phyloP scores from a whole-genome alignment of 179 eudicot genomes.

The Patellifolia procumbens region DNA sequence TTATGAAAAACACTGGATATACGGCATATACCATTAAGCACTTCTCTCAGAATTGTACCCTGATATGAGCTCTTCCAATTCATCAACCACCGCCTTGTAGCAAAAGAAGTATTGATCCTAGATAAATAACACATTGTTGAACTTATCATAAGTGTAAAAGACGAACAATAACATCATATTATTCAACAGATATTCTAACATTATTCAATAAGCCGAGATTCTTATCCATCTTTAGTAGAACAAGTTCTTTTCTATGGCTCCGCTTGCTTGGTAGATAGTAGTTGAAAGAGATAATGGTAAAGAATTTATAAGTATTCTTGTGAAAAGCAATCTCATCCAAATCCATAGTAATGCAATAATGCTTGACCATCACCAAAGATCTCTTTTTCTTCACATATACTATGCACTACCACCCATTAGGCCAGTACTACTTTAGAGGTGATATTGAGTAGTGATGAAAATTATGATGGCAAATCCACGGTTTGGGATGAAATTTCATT shows the following conservation, averaged over 20 bases:
- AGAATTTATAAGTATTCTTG: too few relatives aligned
- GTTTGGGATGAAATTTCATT: too few relatives aligned
- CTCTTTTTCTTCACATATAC: too few relatives aligned
- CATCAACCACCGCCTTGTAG: slow-evolving; percentile 67
- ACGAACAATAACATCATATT: neutral
- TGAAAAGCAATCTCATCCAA: too few relatives aligned
- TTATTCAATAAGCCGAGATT: neutral
- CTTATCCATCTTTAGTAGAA: neutral
- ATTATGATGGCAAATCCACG: too few relatives aligned
- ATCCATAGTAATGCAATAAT: too few relatives aligned
- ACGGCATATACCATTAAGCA: slow-evolving; percentile 14
- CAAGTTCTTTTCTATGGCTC: neutral
- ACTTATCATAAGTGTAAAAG: neutral
- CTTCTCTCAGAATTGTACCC: slow-evolving; percentile 28
- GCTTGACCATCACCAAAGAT: too few relatives aligned
- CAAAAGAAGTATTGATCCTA: slow-evolving; percentile 83
- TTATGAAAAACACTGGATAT: neutral
- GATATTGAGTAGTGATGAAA: too few relatives aligned
- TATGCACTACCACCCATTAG: too few relatives aligned
- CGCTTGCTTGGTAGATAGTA: too few relatives aligned
- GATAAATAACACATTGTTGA: neutral
- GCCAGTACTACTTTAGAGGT: too few relatives aligned
- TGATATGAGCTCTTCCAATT: slow-evolving; percentile 69
- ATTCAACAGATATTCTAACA: neutral
- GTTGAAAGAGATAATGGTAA: too few relatives aligned